Evolutionary conservation across 768 basidiomycete species (phyloP), one percentile per base, ranked within the genome.

Genomic region (Pleurotus ostreatus): DNA sequence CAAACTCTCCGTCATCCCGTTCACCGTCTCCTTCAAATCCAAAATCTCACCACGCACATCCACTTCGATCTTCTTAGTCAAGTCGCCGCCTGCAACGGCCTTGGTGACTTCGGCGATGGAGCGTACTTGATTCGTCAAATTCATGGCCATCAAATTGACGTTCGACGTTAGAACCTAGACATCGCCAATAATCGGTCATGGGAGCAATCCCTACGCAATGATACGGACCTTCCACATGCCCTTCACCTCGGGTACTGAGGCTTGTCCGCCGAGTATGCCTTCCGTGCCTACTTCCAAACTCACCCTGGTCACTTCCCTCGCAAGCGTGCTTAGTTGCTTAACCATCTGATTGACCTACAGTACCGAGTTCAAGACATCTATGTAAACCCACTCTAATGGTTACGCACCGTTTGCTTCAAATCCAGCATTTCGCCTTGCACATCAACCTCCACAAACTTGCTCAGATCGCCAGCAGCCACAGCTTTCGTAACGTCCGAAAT

Each of bases 211-310:
- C 9, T 34, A 34, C 8, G 30, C 30, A 34, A 34, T 34, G 30
- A 11, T 34, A 11, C 30, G 1, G 38, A 87, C 89, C 79, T 94
- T 93, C 94, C 94, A 94, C 78, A 92, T 93, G 53, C 94, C 94
- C 67, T 94, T 88, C 0, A 95, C 94, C 47, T 89, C 92, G n/a
- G 89, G 88, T 0, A 96, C 94, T 56, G 78, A 82, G 2, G 94
- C 94, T 68, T 97, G 94, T 15, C 94, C 94, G 58, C 94, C 95
- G 68, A 98, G 78, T 47, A 92, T 96, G 68, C 94, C 93, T 68
- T 94, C 89, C 38, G 87, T 93, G 44, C 93, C 93, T 60, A 95
- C 93, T 69, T 97, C 95, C 60, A 97, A 76, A 40, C 87, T 88
- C 15, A 98, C 96, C 57, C 93, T 79, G 12, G 91, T 93, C n/a